A percentile compares a stretch with the other conserved stretches of the same genome.
These are phyloP conservation scores for Pseudogymnoascus sp. DNA, from an alignment of 2,329 filamentous ascomycete species.

Conservation along the genomic window DNA sequence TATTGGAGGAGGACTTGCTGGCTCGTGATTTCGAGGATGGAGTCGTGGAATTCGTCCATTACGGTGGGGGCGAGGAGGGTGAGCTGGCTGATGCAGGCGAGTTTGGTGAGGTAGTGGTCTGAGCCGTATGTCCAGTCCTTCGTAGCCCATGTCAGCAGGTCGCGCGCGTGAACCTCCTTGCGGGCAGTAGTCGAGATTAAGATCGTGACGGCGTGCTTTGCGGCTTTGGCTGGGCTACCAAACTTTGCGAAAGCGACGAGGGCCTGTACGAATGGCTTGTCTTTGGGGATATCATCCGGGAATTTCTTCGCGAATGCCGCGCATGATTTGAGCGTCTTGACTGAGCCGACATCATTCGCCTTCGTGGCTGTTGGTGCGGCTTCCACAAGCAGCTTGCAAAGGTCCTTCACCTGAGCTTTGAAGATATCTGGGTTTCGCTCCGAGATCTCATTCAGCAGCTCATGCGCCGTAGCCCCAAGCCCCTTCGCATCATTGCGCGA, in stretches of 20 bases:
- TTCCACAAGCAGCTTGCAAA: slow-evolving; percentile 77
- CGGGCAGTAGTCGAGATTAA: slow-evolving; percentile 63
- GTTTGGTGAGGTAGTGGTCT: slow-evolving; percentile 65
- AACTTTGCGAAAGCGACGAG: slow-evolving; percentile 76
- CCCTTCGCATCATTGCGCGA: slow-evolving; percentile 76
- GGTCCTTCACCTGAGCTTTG: slow-evolving; percentile 82
- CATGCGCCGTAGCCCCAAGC: slow-evolving; percentile 71
- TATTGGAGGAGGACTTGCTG: slow-evolving; percentile 65
- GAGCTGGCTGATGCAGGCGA: slow-evolving; percentile 65
- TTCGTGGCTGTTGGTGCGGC: slow-evolving; percentile 64
- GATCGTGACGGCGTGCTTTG: slow-evolving; percentile 91
- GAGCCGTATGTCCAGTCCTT: slow-evolving; percentile 65
- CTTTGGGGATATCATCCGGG: slow-evolving; percentile 70
- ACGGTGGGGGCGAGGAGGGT: slow-evolving; percentile 66
- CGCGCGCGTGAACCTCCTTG: slow-evolving; percentile 78
- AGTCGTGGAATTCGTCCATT: slow-evolving; percentile 63
- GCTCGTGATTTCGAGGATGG: slow-evolving; percentile 70
- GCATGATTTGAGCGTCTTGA: slow-evolving; percentile 88
- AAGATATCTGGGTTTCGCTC: slow-evolving; percentile 82
- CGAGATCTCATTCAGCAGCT: slow-evolving; percentile 87
- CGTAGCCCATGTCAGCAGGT: slow-evolving; percentile 68
- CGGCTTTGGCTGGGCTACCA: slow-evolving; percentile 70
- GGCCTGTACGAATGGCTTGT: slow-evolving; percentile 72
- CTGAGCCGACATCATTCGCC: slow-evolving; percentile 62
- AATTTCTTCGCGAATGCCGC: slow-evolving; percentile 84